Percentiles rank a stretch among this genome's conserved stretches.
These are phyloP conservation scores for Caulochytrium protostelioides DNA, from an alignment of 371 early-diverging fungal species.

Conservation along the genomic window DNA sequence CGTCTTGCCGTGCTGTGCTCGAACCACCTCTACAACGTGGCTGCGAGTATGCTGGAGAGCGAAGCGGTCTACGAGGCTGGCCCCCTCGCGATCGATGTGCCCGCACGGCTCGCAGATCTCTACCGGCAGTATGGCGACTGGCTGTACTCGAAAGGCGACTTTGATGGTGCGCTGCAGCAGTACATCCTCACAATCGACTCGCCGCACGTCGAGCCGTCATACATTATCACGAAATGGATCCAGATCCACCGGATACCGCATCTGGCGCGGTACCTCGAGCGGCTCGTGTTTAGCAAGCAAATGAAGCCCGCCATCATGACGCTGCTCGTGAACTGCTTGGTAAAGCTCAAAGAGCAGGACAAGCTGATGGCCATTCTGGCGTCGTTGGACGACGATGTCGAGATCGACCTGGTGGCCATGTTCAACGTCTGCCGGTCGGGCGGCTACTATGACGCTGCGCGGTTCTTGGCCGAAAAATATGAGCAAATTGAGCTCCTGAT, in stretches of 20 bases:
- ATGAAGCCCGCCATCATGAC: slow-evolving; percentile 84
- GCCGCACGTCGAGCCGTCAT: slow-evolving; percentile 85
- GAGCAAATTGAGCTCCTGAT: slow-evolving; percentile 60
- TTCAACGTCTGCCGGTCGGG: slow-evolving; percentile 80
- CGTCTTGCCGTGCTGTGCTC: too few species aligned
- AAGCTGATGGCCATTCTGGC: slow-evolving; percentile 38
- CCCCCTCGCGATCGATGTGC: too few species aligned
- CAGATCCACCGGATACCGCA: slow-evolving; percentile 81
- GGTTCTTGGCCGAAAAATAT: slow-evolving; percentile 60
- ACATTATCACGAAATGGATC: slow-evolving; percentile 82
- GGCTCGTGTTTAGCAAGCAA: too few species aligned
- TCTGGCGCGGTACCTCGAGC: slow-evolving; percentile 57
- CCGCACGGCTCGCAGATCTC: slow-evolving; percentile 70
- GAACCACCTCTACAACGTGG: too few species aligned
- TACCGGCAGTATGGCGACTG: slow-evolving; percentile 81
- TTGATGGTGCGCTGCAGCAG: slow-evolving; percentile 73
- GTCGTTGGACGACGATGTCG: slow-evolving; percentile 54
- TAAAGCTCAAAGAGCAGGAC: slow-evolving; percentile 73
- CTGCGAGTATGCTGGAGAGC: slow-evolving; percentile 46
- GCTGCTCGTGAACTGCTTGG: slow-evolving; percentile 84
- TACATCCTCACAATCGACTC: slow-evolving; percentile 73
- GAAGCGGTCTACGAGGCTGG: too few species aligned
- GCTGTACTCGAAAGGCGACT: slow-evolving; percentile 68
- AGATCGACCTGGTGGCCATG: slow-evolving; percentile 79
- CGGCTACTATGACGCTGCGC: slow-evolving; percentile 67